Base-by-base conservation (phyloP, 164 flowering plant species). In the Piper longum region DNA sequence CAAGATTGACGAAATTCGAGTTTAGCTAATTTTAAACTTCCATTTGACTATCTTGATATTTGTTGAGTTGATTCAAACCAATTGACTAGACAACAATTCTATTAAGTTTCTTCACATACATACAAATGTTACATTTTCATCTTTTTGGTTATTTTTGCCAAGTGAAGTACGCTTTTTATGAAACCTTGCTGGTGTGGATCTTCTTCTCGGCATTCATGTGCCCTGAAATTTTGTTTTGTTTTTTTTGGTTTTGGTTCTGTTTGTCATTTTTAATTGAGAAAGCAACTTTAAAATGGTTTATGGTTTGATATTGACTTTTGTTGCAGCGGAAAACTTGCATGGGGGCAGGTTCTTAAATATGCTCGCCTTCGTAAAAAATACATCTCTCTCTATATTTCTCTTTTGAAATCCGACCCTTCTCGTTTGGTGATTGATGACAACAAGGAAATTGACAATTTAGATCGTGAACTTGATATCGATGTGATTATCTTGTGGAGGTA, bases 401-500 rank as follows among this genome's bases (percentile, higher is more conserved):
- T 90, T 66, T 88, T 95, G 64, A 95, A 89, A 73, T 79, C 97
- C 62, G 96, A 95, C 64, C 69, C 43, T 55, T 82, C 69, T 66
- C 88, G 80, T 40, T 43, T 71, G 43, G 73, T 86, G n/a, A 79
- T 87, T 65, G 92, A 87, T 77, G 91, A 87, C 70, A 82, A 85
- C 64, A 72, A 88, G 73, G 95, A 95, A 40, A 82, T 95, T 67
- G 90, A 83, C 63, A 88, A 85, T 64, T 70, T 95, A 18, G 99
- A 95, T 71, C 86, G 88, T 61, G 89, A 72, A 71, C 90, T 95
- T 74, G 93, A 95, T 75, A 83, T 79, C 66, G 95, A 91, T 45
- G 76, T 95, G 62, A 91, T 95, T 72, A 76, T 95, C 60, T 95
- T 85, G 69, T 95, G 97, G 97, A 95, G 99, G 99, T 93, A 83